Conservation (phyloP, 768 basidiomycete species). For the Boletus huronensis region DNA sequence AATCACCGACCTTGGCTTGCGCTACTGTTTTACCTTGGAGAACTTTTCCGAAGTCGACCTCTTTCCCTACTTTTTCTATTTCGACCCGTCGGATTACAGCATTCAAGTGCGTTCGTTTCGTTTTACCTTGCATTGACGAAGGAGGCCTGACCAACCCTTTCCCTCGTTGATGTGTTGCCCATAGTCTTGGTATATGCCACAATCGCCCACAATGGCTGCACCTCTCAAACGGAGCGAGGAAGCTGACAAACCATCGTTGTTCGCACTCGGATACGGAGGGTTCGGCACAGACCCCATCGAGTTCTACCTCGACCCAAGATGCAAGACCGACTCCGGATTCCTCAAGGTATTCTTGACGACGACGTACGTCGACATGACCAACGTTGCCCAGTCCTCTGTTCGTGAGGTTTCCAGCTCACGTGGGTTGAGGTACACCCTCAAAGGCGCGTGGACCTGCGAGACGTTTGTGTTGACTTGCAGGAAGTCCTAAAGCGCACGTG, state of each 20-base stretch:
- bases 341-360: slow-evolving; percentile 23
- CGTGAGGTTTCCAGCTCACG: neutral
- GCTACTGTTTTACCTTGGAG: slow-evolving; percentile 18
- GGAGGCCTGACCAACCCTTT: neutral
- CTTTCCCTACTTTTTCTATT: slow-evolving; percentile 25
- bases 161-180: neutral
- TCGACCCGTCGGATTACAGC: slow-evolving; percentile 21
- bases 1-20: slow-evolving; percentile 8
- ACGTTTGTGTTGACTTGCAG: slow-evolving; percentile 21
- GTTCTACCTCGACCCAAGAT: slow-evolving; percentile 6
- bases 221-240: slow-evolving; percentile 3
- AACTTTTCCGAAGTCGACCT: slow-evolving; percentile 16
- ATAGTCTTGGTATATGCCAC: slow-evolving; percentile 19
- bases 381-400: slow-evolving; percentile 10
- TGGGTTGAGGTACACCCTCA: neutral
- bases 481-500: neutral
- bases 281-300: slow-evolving; percentile 20
- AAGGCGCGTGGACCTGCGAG: slow-evolving; percentile 15
- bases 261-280: slow-evolving; percentile 20
- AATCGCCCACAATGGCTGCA: neutral
- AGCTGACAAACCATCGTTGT: slow-evolving; percentile 9
- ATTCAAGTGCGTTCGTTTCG: slow-evolving; percentile 7
- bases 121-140: neutral
- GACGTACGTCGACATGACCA: slow-evolving; percentile 17
- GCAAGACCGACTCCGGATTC: slow-evolving; percentile 15